Evolutionary conservation across 768 basidiomycete species (phyloP).

Genomic region (Chalciporus chontae): DNA sequence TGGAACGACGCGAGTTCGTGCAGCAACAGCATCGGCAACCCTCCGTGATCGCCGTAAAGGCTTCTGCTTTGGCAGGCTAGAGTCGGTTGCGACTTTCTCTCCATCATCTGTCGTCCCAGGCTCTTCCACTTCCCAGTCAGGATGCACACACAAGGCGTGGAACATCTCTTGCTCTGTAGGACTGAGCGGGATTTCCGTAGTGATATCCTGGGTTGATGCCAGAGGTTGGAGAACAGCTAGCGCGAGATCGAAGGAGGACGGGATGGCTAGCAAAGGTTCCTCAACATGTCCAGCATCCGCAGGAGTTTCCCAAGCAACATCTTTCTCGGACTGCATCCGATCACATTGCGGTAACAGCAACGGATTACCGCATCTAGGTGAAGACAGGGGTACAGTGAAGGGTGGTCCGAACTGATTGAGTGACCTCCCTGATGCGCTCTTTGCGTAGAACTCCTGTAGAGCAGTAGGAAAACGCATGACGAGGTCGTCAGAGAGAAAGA

Average conservation of each 20-base stretch:
- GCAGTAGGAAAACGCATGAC: conserved; percentile 61
- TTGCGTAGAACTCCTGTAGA: conserved; percentile 53
- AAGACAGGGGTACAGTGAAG: conserved; percentile 45
- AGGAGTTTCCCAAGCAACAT: conserved; percentile 19
- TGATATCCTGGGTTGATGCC: conserved; percentile 10
- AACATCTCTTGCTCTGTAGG: conserved; percentile 73
- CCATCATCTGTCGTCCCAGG: conserved; percentile 6
- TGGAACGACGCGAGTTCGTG: conserved; percentile 43
- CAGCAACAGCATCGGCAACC: conserved; percentile 57
- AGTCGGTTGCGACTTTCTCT: conserved; percentile 10
- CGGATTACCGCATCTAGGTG: neutral
- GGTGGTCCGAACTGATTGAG: conserved; percentile 63
- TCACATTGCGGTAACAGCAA: conserved; percentile 4
- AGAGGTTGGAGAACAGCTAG: conserved; percentile 27
- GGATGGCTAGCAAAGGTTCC: conserved; percentile 21
- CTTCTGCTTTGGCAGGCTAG: conserved; percentile 4
- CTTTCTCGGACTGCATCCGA: conserved; percentile 4
- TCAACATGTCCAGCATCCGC: conserved; percentile 19
- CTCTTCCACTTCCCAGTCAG: conserved; percentile 49
- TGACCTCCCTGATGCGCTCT: conserved; percentile 43
- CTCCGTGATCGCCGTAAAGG: conserved; percentile 53
- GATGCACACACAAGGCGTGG: conserved; percentile 55
- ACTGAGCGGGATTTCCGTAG: conserved; percentile 49
- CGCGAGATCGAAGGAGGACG: conserved; percentile 29
- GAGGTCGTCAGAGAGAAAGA: conserved; percentile 62